phyloP scores from a whole-genome alignment of 2,329 filamentous ascomycete genomes.

The Daldinia sp. region DNA sequence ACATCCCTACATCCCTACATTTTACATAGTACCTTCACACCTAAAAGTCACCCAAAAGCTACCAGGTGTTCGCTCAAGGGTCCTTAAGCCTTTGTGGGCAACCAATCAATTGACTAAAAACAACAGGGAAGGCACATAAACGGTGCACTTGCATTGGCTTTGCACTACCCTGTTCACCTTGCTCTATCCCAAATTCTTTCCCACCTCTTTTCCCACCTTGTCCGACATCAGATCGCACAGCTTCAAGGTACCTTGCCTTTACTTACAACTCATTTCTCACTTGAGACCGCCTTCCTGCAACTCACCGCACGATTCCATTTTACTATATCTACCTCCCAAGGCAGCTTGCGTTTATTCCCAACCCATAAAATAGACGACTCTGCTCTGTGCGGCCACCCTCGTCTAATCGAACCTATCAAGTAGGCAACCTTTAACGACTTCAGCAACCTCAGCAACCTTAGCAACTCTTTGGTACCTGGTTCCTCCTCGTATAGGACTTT shows the following conservation, averaged over 20 bases:
- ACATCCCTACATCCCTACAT: background rate
- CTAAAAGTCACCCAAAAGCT: slow-evolving; percentile 10
- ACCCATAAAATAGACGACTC: background rate
- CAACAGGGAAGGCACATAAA: slow-evolving; percentile 30
- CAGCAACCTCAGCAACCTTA: no score
- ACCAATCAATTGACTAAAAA: slow-evolving; percentile 29
- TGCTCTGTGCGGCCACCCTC: slow-evolving; percentile 2
- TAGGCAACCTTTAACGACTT: no score
- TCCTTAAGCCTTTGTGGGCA: slow-evolving; percentile 21
- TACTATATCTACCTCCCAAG: no score
- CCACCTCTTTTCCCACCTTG: slow-evolving; percentile 19
- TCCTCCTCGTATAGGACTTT: slow-evolving; percentile 34
- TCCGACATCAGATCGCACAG: slow-evolving; percentile 16
- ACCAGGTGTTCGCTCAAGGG: slow-evolving; percentile 29
- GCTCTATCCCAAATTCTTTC: slow-evolving; percentile 14
- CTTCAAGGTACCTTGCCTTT: background rate
- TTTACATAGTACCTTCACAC: background rate
- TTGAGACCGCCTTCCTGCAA: slow-evolving; percentile 18
- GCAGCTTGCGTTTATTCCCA: background rate
- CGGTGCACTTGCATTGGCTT: slow-evolving; percentile 35
- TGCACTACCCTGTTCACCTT: slow-evolving; percentile 31
- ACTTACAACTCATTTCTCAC: slow-evolving; percentile 1
- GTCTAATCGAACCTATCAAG: slow-evolving; percentile 8
- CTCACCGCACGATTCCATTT: slow-evolving; percentile 26
- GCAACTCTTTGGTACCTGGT: background rate